Evolutionary conservation across 2,329 filamentous ascomycete genomes (phyloP).

Genomic region (Myriosclerotinia duriaeana): DNA sequence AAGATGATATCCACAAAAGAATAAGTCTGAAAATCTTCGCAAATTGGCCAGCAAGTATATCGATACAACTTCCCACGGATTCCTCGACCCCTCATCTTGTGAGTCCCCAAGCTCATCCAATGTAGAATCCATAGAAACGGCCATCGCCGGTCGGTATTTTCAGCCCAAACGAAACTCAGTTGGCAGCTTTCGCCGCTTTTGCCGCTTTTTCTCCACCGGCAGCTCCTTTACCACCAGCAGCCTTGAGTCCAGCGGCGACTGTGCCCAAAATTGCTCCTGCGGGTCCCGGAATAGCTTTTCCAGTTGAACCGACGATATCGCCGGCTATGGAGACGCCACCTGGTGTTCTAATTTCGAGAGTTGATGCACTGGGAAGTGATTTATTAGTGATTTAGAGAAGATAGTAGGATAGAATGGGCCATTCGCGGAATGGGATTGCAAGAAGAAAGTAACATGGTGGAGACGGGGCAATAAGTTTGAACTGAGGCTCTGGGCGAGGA

Average conservation of each 20-base stretch:
- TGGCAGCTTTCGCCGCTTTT: background rate
- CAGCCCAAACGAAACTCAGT: background rate
- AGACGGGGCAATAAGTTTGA: too few relatives aligned
- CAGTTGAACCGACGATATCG: background rate
- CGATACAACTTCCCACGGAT: background rate
- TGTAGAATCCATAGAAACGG: background rate
- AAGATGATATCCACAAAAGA: background rate
- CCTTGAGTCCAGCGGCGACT: slow-evolving; percentile 1
- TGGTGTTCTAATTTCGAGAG: background rate
- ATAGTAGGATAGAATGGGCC: background rate
- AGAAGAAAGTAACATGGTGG: background rate
- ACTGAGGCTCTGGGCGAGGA: background rate
- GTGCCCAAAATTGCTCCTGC: background rate
- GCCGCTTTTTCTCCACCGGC: background rate
- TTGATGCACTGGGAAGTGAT: background rate
- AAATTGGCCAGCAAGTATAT: background rate
- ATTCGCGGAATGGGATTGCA: background rate
- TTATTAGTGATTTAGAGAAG: background rate
- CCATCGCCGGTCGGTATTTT: background rate
- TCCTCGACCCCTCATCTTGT: background rate
- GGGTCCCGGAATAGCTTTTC: background rate
- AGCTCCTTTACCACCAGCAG: background rate
- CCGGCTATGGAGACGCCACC: background rate
- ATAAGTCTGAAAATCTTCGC: background rate
- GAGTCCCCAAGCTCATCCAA: background rate